These are phyloP conservation scores for Trebouxia sp. DNA, from an alignment of 139 green algal genomes.

Conservation along the genomic window DNA sequence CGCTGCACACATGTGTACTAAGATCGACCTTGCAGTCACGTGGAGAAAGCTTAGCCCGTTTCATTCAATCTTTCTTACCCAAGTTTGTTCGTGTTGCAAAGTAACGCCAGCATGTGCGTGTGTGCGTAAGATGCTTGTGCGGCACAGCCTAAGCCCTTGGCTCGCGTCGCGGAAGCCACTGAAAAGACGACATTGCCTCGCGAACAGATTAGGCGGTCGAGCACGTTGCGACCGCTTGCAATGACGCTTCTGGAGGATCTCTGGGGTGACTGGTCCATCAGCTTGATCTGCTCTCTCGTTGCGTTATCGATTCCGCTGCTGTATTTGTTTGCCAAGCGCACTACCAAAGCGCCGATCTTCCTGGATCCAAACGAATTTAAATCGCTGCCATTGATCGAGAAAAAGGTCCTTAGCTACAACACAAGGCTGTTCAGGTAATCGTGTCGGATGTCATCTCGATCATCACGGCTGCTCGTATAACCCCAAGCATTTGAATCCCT, in stretches of 20 bases:
- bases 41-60: neutral
- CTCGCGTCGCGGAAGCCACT: no score
- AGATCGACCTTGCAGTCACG: neutral
- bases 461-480: neutral
- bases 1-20: neutral
- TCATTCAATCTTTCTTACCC: neutral
- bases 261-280: neutral
- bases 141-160: no score
- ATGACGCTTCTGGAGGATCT: neutral
- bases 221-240: no score
- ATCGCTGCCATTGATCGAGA: constrained; percentile 44
- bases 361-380: constrained; percentile 49
- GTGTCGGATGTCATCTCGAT: neutral
- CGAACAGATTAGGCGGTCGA: no score
- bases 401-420: constrained; percentile 57
- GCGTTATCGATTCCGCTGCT: neutral
- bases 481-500: no score
- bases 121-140: no score
- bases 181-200: no score
- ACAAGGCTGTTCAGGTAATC: constrained; percentile 44
- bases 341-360: constrained; percentile 28
- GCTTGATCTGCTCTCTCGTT: neutral
- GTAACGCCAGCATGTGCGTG: neutral
- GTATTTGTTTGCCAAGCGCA: neutral
- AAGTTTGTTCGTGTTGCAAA: neutral